Percentiles rank a stretch among this genome's conserved stretches.
phyloP scores from a whole-genome alignment of 768 basidiomycete species.

The Boletus reticulatus region DNA sequence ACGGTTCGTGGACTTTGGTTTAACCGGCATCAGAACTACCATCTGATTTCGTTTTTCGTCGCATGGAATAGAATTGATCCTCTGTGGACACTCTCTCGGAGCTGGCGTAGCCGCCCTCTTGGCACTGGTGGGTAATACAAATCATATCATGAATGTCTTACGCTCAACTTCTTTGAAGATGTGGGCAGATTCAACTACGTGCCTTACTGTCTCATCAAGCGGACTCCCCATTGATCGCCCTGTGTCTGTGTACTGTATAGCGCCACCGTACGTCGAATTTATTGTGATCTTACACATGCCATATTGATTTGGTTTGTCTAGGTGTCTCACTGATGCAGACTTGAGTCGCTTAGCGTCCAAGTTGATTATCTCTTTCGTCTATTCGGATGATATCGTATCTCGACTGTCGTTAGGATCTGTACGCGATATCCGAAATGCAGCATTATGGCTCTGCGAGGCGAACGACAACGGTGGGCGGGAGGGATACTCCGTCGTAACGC shows the following conservation, averaged over 20 bases:
- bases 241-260: constrained; percentile 77
- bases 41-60: constrained; percentile 2
- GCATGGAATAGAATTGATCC: constrained; percentile 52
- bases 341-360: constrained; percentile 58
- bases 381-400: constrained; percentile 80
- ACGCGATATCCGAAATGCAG: constrained; percentile 70
- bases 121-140: constrained; percentile 52
- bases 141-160: background rate
- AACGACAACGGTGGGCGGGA: constrained; percentile 41
- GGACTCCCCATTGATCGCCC: constrained; percentile 66
- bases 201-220: constrained; percentile 63
- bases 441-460: constrained; percentile 78
- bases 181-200: constrained; percentile 83
- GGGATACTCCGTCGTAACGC: constrained; percentile 40
- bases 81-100: constrained; percentile 83
- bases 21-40: background rate
- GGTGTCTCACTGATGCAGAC: constrained; percentile 59
- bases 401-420: constrained; percentile 76
- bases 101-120: constrained; percentile 78
- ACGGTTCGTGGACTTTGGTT: constrained; percentile 48
- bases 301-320: constrained; percentile 23
- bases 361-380: constrained; percentile 74
- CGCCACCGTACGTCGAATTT: constrained; percentile 61
- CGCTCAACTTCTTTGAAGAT: constrained; percentile 44
- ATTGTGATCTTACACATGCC: background rate